Evolutionary conservation across 169 alveolate species (phyloP), one percentile per base, ranked within the genome.

Genomic region (Eimeria necatrix): DNA sequence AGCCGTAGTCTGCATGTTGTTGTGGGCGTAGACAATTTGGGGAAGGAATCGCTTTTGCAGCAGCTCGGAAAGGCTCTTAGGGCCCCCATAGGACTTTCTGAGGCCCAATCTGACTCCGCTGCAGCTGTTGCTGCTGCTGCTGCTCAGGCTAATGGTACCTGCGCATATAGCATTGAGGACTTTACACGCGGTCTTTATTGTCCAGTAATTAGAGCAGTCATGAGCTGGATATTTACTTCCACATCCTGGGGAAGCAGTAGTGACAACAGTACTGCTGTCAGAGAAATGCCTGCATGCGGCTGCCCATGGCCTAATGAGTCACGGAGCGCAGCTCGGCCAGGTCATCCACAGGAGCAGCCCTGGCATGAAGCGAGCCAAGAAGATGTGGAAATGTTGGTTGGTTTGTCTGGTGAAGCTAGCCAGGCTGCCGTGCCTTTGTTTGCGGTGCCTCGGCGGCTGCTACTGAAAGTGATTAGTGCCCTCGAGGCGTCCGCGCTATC

Each of bases 401-500:
- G 48, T 0, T 32, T 46, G n/a, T 20, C 71, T 60, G n/a, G 64
- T 9, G n/a, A 24, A 5, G 71, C 71, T 8, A 14, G 49, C 26
- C 49, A 1, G 7, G 76, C 76, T n/a, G 76, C 41, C 26, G 76
- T 68, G 76, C n/a, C 20, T 68, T 46, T 68, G 76, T 68, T 68
- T 18, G 76, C 76, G 76, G 76, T 68, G 76, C 76, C 76, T 8
- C 76, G 76, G 48, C 76, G 76, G 76, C 41, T 22, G 76, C 76
- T 68, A 32, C 49, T 68, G 4, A 68, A 22, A 46, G 76, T 68
- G 76, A 48, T 68, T 68, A 46, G 26, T 32, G 76, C 76, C 48
- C 76, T 68, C 76, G 76, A 68, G 8, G 41, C 76, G 0, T 68
- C 76, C 0, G 46, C 48, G 3, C 76, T 68, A 16, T 48, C 76